Evolutionary conservation across 345 rosid species (phyloP), one percentile per base, ranked within the genome.

Genomic region (Ricinus communis): DNA sequence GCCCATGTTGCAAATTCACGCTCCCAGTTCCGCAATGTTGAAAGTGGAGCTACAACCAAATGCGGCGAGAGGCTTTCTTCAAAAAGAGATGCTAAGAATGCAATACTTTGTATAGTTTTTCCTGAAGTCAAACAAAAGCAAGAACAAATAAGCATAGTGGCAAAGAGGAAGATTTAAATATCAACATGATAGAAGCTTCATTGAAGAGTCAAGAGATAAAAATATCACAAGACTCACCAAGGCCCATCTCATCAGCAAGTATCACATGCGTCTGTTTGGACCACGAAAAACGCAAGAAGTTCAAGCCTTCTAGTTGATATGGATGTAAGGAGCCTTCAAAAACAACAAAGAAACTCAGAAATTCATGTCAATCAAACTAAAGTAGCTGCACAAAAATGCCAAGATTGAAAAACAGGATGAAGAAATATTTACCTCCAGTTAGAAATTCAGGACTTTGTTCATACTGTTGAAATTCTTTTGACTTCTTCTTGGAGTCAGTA

Each of bases 171-270:
- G 54, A 68, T 5, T n/a, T 8, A 59, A 36, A 22, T 62, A 38
- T 43, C 66, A 49, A 54, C 41, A 65, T 13, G 46, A 33, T 43
- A 63, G 45, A 27, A 45, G n/a, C 59, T 52, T 60, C 21, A 54
- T 28, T 52, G 16, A 56, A 71, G 46, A 67, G 27, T 69, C 45
- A 70, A 53, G 68, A 58, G n/a, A n/a, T n/a, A n/a, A 55, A 27
- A 46, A 74, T 1, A 79, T 62, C 36, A 66, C 16, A 75, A 62
- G 59, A 71, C 76, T 79, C 82, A 92, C 99, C 99, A 72, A 96
- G 87, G 58, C 98, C 99, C 99, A 96, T 96, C 76, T 96, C 99
- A 87, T 96, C 99, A 71, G 99, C 99, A 76, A 96, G 98, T 76
- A 96, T 93, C 40, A 91, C 99, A 84, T 96, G 98, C 3, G 98